Conservation (phyloP, 2,329 filamentous ascomycete species). For the Talaromyces sp. region DNA sequence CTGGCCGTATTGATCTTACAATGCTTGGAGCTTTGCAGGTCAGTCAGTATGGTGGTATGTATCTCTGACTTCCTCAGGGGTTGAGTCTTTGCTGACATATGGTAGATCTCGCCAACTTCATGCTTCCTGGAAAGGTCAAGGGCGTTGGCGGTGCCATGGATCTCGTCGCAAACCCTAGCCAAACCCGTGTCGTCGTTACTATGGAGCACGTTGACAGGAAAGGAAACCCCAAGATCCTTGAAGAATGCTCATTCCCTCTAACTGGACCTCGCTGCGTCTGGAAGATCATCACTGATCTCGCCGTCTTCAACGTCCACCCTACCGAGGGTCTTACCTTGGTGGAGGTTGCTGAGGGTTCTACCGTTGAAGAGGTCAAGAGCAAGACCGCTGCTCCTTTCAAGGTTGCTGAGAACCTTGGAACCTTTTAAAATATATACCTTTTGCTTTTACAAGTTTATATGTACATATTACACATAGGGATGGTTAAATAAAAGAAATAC, state of each 20-base stretch:
- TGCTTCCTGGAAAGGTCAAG: slow-evolving; percentile 80
- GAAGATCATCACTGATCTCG: slow-evolving; percentile 70
- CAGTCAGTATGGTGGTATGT: slow-evolving; percentile 59
- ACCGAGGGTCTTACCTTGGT: slow-evolving; percentile 53
- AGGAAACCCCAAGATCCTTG: slow-evolving; percentile 64
- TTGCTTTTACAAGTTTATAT: background rate
- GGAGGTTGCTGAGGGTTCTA: slow-evolving; percentile 68
- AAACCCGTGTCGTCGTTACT: slow-evolving; percentile 67
- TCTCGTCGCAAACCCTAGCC: slow-evolving; percentile 63
- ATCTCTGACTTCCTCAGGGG: too few species aligned
- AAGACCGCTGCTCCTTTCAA: slow-evolving; percentile 70
- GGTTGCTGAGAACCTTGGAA: slow-evolving; percentile 58
- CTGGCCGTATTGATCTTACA: slow-evolving; percentile 77
- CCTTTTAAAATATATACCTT: slow-evolving; percentile 31
- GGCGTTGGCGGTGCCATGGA: slow-evolving; percentile 77
- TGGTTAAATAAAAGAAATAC: background rate
- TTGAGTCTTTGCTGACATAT: slow-evolving; percentile 13
- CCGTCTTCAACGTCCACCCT: slow-evolving; percentile 71
- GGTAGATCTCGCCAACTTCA: slow-evolving; percentile 77
- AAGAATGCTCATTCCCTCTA: slow-evolving; percentile 60
- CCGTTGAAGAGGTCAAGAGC: slow-evolving; percentile 64
- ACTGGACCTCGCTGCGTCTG: slow-evolving; percentile 65
- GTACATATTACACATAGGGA: slow-evolving; percentile 8
- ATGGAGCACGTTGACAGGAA: slow-evolving; percentile 70
- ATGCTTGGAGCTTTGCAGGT: slow-evolving; percentile 83